These are phyloP conservation scores for Russula emetica DNA, from an alignment of 768 basidiomycete genomes.

Conservation along the genomic window DNA sequence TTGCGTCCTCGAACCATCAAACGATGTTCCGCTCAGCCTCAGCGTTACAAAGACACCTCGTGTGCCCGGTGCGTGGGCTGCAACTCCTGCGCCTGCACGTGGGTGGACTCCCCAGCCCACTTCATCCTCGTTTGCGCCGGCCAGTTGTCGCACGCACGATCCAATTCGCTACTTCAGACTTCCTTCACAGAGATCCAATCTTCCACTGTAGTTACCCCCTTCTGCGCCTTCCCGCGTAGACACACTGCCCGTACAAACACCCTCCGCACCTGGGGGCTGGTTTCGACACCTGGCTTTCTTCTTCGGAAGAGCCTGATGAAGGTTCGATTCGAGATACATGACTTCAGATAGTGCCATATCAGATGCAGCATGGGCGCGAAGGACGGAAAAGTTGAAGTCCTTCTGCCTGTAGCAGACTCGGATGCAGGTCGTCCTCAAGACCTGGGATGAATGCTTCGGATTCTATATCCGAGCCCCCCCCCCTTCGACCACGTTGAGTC, in stretches of 20 bases:
- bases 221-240: constrained; percentile 17
- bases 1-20: too few relatives aligned
- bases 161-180: constrained; percentile 26
- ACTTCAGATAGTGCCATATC: constrained; percentile 33
- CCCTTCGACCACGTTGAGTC: constrained; percentile 25
- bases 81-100: constrained; percentile 36
- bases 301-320: constrained; percentile 56
- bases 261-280: constrained; percentile 45
- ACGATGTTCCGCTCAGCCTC: too few relatives aligned
- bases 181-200: constrained; percentile 4
- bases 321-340: constrained; percentile 64
- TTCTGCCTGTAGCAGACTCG: constrained; percentile 16
- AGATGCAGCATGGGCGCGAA: constrained; percentile 27
- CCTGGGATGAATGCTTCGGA: not conserved
- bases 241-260: constrained; percentile 36
- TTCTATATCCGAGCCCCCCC: constrained; percentile 24
- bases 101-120: constrained; percentile 22
- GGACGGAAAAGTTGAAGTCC: not conserved
- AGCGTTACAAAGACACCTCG: too few relatives aligned
- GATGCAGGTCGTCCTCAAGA: not conserved
- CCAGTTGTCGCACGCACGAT: constrained; percentile 14
- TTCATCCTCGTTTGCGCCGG: not conserved
- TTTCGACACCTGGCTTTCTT: constrained; percentile 47
- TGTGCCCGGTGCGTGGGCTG: constrained; percentile 45
- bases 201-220: not conserved